Evolutionary conservation across 75 land plant species (phyloP).

Genomic region (Pinus albicaulis): DNA sequence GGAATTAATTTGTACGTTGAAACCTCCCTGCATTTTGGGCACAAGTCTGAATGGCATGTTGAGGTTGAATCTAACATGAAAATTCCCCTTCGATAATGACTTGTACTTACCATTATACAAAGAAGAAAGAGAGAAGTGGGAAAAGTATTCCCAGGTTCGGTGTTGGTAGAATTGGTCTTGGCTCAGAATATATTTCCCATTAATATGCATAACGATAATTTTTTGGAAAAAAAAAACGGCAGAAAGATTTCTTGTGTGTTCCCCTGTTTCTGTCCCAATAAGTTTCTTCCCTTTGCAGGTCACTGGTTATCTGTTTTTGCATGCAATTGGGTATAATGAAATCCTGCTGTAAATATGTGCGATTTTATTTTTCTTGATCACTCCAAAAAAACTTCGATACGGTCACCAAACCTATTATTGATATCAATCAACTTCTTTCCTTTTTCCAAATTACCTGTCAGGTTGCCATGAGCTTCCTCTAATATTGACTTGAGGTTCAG

Average conservation of each 20-base stretch:
- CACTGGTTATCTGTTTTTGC: not conserved
- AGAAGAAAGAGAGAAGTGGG: too few relatives aligned
- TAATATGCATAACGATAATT: not conserved
- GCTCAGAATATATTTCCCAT: not conserved
- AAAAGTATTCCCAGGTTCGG: not conserved
- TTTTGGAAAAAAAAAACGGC: not conserved
- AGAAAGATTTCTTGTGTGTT: not conserved
- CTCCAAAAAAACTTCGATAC: slow-evolving; percentile 84
- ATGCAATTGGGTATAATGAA: not conserved
- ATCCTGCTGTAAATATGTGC: too few relatives aligned
- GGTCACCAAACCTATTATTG: slow-evolving; percentile 71
- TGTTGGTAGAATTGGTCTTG: not conserved
- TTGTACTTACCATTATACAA: too few relatives aligned
- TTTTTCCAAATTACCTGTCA: slow-evolving; percentile 28
- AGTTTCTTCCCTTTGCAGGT: not conserved
- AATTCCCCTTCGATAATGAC: too few relatives aligned
- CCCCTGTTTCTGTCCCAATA: not conserved
- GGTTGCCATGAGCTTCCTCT: slow-evolving; percentile 53
- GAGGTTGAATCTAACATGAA: too few relatives aligned
- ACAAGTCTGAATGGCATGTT: too few relatives aligned
- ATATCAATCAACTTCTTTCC: slow-evolving; percentile 76
- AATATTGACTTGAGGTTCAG: slow-evolving; percentile 67
- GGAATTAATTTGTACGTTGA: too few relatives aligned
- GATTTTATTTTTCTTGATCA: slow-evolving; percentile 15
- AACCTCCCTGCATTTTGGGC: too few relatives aligned